These are phyloP conservation scores for Pinus albicaulis DNA, from an alignment of 75 land plant species.

Conservation along the genomic window DNA sequence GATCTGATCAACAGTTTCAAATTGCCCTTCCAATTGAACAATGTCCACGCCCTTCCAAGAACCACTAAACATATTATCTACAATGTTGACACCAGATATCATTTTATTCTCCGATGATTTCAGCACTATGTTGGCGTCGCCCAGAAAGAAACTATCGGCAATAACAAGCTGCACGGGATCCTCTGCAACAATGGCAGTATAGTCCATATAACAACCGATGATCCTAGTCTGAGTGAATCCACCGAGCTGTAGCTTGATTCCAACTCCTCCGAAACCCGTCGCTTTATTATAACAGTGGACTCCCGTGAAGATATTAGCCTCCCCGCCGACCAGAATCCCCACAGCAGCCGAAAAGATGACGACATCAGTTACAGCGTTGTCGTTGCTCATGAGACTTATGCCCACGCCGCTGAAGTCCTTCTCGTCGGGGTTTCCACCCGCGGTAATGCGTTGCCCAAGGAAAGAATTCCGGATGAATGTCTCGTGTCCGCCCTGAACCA, in stretches of 20 bases:
- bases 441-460: constrained; percentile 34
- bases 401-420: constrained; percentile 23
- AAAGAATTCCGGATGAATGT: constrained; percentile 28
- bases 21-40: constrained; percentile 57
- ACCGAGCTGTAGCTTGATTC: constrained; percentile 53
- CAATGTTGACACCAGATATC: constrained; percentile 48
- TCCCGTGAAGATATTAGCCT: constrained; percentile 59
- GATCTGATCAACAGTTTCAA: constrained; percentile 46
- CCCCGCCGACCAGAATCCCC: constrained; percentile 26
- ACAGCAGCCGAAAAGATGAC: constrained; percentile 39
- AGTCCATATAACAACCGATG: constrained; percentile 70
- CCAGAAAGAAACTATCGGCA: constrained; percentile 69
- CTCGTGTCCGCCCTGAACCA: constrained; percentile 39
- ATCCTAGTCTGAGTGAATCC: constrained; percentile 75
- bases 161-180: constrained; percentile 77
- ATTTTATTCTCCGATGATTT: constrained; percentile 32
- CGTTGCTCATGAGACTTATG: constrained; percentile 29
- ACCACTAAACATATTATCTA: constrained; percentile 75
- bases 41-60: constrained; percentile 20
- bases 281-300: constrained; percentile 94
- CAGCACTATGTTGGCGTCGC: constrained; percentile 57
- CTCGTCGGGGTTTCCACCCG: constrained; percentile 31
- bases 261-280: constrained; percentile 72
- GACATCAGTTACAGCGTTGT: constrained; percentile 26
- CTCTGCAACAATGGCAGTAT: constrained; percentile 76